Evolutionary conservation across 179 eudicot genomes (phyloP).

Genomic region (Gypsophila paniculata): DNA sequence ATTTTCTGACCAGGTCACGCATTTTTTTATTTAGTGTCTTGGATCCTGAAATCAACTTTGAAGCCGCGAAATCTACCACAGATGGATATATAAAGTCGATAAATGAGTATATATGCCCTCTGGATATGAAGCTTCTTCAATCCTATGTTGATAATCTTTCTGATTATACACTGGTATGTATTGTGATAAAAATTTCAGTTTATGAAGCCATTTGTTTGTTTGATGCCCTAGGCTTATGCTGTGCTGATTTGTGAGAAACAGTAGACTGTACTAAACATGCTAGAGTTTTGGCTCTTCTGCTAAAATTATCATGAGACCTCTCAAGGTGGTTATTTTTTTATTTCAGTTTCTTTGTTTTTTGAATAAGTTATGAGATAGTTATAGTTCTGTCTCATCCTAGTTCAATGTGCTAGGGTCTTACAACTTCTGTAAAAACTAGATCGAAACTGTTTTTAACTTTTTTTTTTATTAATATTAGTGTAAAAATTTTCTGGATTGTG

Average conservation of each 20-base stretch:
- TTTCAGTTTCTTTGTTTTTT: no score
- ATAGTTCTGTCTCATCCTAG: no score
- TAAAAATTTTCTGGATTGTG: constrained; percentile 1
- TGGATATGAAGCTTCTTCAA: constrained; percentile 57
- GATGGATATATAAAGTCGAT: constrained; percentile 36
- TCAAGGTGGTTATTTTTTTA: neutral
- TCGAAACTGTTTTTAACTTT: no score
- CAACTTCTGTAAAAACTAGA: no score
- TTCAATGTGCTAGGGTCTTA: no score
- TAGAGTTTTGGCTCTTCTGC: neutral
- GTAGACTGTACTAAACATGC: neutral
- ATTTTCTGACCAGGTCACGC: constrained; percentile 12
- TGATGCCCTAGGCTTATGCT: neutral
- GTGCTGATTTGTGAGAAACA: no score
- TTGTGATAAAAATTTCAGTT: neutral
- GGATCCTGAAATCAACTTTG: constrained; percentile 78
- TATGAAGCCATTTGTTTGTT: neutral
- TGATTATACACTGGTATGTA: constrained; percentile 52
- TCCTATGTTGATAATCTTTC: constrained; percentile 63
- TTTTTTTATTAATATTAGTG: neutral
- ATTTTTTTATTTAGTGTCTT: constrained; percentile 42
- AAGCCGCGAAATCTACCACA: constrained; percentile 32
- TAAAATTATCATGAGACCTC: neutral
- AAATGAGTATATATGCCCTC: constrained; percentile 35
- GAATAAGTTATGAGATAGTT: no score